These are phyloP conservation scores for Yarrowia divulgata DNA, from an alignment of 805 yeast genomes.

Conservation along the genomic window DNA sequence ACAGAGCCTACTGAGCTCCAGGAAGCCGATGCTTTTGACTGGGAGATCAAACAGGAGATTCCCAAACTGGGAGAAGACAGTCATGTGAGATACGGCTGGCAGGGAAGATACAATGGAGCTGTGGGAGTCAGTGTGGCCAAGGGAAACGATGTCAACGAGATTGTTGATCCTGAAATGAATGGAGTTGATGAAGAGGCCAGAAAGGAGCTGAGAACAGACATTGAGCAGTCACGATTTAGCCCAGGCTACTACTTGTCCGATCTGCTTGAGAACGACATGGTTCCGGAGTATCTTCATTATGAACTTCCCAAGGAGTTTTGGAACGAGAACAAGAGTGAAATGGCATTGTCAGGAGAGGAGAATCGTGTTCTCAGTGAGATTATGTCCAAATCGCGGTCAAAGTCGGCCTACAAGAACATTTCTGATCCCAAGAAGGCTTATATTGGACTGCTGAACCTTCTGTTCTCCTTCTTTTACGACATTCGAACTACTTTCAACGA, in stretches of 20 bases:
- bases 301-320: conserved; percentile 15
- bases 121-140: conserved; percentile 71
- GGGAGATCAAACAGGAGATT: conserved; percentile 82
- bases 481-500: conserved; percentile 73
- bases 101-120: conserved; percentile 65
- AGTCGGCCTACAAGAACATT: conserved; percentile 48
- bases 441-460: conserved; percentile 65
- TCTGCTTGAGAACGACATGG: conserved; percentile 62
- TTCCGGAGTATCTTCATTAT: conserved; percentile 54
- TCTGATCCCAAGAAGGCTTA: conserved; percentile 62
- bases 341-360: conserved; percentile 24
- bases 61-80: conserved; percentile 48
- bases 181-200: conserved; percentile 58
- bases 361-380: conserved; percentile 25
- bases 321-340: conserved; percentile 24
- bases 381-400: conserved; percentile 11
- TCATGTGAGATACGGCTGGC: conserved; percentile 78
- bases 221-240: conserved; percentile 80
- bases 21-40: conserved; percentile 70
- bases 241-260: conserved; percentile 90
- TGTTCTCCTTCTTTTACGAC: conserved; percentile 81
- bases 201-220: conserved; percentile 67
- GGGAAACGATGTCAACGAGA: conserved; percentile 92
- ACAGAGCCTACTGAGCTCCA: conserved; percentile 41
- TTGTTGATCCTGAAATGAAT: conserved; percentile 79